Evolutionary conservation across 306 rosid genomes (phyloP).

Genomic region (Fragaria nilgerrensis): DNA sequence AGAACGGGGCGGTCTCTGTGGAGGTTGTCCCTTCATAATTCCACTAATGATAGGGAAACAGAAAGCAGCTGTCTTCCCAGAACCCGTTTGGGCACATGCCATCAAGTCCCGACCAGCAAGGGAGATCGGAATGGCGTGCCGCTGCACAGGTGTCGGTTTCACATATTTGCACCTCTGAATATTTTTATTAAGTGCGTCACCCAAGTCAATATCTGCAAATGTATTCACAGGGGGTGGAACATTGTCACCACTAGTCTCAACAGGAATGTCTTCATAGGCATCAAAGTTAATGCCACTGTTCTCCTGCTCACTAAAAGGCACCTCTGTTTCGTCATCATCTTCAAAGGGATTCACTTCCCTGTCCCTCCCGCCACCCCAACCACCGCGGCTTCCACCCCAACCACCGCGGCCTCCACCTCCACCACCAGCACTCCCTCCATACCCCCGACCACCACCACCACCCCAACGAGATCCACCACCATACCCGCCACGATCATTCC

Average conservation of each 20-base stretch:
- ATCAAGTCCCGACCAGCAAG: slow-evolving; percentile 76
- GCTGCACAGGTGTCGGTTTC: slow-evolving; percentile 85
- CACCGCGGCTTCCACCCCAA: slow-evolving; percentile 54
- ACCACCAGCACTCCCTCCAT: slow-evolving; percentile 30
- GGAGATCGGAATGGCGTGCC: slow-evolving; percentile 84
- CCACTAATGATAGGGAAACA: slow-evolving; percentile 90
- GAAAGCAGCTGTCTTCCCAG: slow-evolving; percentile 92
- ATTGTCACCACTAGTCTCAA: slow-evolving; percentile 75
- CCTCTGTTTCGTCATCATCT: slow-evolving; percentile 52
- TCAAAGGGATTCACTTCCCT: slow-evolving; percentile 74
- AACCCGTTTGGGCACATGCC: slow-evolving; percentile 96
- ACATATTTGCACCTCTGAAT: slow-evolving; percentile 81
- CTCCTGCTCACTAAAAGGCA: slow-evolving; percentile 48
- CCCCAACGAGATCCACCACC: slow-evolving; percentile 51
- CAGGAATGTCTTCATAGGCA: slow-evolving; percentile 87
- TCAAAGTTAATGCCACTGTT: slow-evolving; percentile 70
- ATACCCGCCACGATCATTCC: slow-evolving; percentile 38
- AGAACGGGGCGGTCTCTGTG: slow-evolving; percentile 68
- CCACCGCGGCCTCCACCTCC: slow-evolving; percentile 44
- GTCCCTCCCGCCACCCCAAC: slow-evolving; percentile 71
- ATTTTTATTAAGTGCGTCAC: slow-evolving; percentile 70
- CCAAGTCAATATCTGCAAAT: slow-evolving; percentile 86
- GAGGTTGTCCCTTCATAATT: slow-evolving; percentile 63
- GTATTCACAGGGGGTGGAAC: slow-evolving; percentile 78
- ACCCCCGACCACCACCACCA: slow-evolving; percentile 47